Conservation (phyloP, 257 asterid species). For the Fraxinus anomala region DNA sequence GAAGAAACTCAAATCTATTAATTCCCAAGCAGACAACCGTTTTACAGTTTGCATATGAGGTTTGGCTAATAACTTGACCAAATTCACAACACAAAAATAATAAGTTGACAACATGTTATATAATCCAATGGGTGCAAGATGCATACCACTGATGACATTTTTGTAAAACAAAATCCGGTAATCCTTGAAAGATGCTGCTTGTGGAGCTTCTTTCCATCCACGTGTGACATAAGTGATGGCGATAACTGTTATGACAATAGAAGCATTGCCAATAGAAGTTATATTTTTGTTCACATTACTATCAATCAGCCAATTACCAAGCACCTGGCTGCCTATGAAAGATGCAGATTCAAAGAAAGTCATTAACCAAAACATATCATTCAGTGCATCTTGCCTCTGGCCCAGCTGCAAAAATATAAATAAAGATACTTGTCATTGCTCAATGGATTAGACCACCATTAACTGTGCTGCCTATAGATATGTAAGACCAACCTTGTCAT, state of each 20-base stretch:
- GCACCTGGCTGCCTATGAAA: constrained; percentile 64
- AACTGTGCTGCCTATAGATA: constrained; percentile 15
- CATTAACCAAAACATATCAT: constrained; percentile 98
- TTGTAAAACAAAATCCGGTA: constrained; percentile 50
- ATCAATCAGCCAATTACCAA: constrained; percentile 70
- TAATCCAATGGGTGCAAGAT: constrained; percentile 10
- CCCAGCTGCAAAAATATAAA: constrained; percentile 59
- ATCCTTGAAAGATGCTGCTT: constrained; percentile 47
- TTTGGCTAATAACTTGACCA: background rate
- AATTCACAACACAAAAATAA: background rate
- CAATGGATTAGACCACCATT: constrained; percentile 11
- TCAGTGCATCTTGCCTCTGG: constrained; percentile 78
- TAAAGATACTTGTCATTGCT: background rate
- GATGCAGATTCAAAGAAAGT: constrained; percentile 67
- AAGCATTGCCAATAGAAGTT: constrained; percentile 46
- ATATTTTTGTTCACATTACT: constrained; percentile 44
- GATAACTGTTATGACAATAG: constrained; percentile 51
- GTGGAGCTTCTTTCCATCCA: constrained; percentile 65
- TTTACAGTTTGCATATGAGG: constrained; percentile 13
- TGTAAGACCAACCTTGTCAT: constrained; percentile 63
- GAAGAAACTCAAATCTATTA: constrained; percentile 3
- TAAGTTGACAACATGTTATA: background rate
- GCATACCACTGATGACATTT: constrained; percentile 58
- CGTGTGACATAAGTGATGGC: constrained; percentile 47
- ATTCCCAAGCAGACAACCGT: constrained; percentile 4